Percentiles rank a stretch among this genome's conserved stretches.
These are phyloP conservation scores for Bremia lactucae DNA, from an alignment of 352 stramenopile species.

Conservation along the genomic window DNA sequence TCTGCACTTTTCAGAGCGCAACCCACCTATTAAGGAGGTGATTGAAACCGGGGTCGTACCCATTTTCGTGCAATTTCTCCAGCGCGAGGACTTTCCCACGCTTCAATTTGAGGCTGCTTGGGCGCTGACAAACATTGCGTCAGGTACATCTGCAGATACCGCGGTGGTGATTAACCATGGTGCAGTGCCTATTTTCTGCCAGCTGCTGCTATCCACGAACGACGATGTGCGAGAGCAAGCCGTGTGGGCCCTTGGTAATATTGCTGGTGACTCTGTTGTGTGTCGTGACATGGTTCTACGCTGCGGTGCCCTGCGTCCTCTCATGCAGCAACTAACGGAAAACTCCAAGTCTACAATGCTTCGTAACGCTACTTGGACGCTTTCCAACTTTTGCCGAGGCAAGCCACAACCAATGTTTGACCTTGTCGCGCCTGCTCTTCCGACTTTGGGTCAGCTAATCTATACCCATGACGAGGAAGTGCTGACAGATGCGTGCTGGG, in stretches of 20 bases:
- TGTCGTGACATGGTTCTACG: constrained; percentile 95
- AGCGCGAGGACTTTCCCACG: constrained; percentile 87
- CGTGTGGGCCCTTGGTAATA: constrained; percentile 98
- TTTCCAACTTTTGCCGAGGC: constrained; percentile 97
- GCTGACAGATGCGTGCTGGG: constrained; percentile 99
- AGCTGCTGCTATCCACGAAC: constrained; percentile 92
- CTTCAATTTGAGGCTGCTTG: constrained; percentile 98
- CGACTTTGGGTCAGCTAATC: constrained; percentile 94
- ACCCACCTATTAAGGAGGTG: constrained; percentile 98
- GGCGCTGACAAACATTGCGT: constrained; percentile 99
- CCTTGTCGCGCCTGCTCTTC: constrained; percentile 88
- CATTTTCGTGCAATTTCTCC: constrained; percentile 96
- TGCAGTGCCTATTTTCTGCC: constrained; percentile 96
- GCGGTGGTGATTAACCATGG: constrained; percentile 95
- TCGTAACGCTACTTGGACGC: constrained; percentile 97
- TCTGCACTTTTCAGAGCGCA: constrained; percentile 78
- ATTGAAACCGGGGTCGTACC: constrained; percentile 97
- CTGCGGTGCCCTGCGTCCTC: constrained; percentile 86
- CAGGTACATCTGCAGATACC: constrained; percentile 95
- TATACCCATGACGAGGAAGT: constrained; percentile 97
- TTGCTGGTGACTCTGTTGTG: constrained; percentile 95
- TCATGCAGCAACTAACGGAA: constrained; percentile 92
- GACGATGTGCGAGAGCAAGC: constrained; percentile 94
- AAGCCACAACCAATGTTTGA: constrained; percentile 68
- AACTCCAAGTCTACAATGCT: constrained; percentile 96